Conservation (phyloP, 1,284 basidiomycete species). For the Marasmius oreades region DNA sequence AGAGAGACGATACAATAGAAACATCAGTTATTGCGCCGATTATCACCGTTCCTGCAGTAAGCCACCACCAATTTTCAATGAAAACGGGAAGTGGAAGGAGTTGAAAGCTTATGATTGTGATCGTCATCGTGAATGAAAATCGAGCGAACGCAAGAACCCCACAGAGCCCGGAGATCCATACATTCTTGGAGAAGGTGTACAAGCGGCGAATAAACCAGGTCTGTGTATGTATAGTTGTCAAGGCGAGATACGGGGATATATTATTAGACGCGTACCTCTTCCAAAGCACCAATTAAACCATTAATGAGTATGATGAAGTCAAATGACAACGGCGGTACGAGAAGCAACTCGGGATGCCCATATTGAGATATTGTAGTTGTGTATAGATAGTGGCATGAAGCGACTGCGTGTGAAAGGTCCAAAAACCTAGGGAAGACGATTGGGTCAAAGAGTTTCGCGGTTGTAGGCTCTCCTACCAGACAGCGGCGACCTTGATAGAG, state of each 20-base stretch:
- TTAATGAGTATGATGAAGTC: slow-evolving; percentile 1
- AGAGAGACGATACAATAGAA: not conserved
- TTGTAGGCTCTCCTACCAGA: not conserved
- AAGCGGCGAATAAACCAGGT: slow-evolving; percentile 3
- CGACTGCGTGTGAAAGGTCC: slow-evolving; percentile 4
- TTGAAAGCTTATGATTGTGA: not conserved
- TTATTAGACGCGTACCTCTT: not conserved
- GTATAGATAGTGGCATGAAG: slow-evolving; percentile 4
- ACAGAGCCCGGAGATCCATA: not conserved
- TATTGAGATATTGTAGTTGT: slow-evolving; percentile 6
- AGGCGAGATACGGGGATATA: not conserved
- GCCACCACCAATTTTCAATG: slow-evolving; percentile 2
- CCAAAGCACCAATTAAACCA: slow-evolving; percentile 4
- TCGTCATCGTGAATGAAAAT: not conserved
- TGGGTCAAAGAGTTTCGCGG: not conserved
- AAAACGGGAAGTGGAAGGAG: not conserved
- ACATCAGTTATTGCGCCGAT: slow-evolving; percentile 2
- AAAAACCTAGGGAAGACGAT: not conserved
- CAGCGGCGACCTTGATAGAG: not conserved
- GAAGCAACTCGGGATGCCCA: not conserved
- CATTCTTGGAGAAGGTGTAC: slow-evolving; percentile 5
- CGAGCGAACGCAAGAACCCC: slow-evolving; percentile 1
- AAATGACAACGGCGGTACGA: not conserved
- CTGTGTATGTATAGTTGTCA: not conserved
- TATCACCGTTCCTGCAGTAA: not conserved